These are phyloP conservation scores for Trichopus zeylanicus DNA, from an alignment of 116 monocot species.

Conservation along the genomic window DNA sequence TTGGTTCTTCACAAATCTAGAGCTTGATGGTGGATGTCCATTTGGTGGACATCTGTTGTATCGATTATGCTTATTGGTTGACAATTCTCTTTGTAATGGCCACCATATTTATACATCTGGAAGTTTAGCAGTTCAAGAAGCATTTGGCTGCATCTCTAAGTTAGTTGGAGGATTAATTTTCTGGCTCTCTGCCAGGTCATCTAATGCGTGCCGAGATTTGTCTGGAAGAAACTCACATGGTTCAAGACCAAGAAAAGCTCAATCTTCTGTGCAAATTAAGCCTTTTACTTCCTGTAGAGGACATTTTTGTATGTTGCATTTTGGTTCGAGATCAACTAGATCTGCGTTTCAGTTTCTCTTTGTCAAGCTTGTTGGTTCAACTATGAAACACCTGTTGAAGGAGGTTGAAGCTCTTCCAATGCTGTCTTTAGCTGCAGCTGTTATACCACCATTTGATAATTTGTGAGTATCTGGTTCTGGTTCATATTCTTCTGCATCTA, in stretches of 20 bases:
- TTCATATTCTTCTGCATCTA: neutral
- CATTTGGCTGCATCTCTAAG: slow-evolving; percentile 50
- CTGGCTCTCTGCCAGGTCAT: slow-evolving; percentile 54
- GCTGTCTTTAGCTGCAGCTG: slow-evolving; percentile 55
- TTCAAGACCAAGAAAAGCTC: slow-evolving; percentile 13
- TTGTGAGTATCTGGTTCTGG: slow-evolving; percentile 47
- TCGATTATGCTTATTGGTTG: slow-evolving; percentile 41
- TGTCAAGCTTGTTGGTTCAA: slow-evolving; percentile 37
- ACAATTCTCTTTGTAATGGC: slow-evolving; percentile 32
- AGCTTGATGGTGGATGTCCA: slow-evolving; percentile 25
- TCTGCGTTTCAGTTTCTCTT: slow-evolving; percentile 27
- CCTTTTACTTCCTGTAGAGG: slow-evolving; percentile 16
- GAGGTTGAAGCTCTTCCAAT: slow-evolving; percentile 47
- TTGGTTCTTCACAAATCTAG: slow-evolving; percentile 41
- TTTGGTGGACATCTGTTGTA: slow-evolving; percentile 40
- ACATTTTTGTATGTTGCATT: slow-evolving; percentile 28
- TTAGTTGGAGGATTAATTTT: slow-evolving; percentile 53
- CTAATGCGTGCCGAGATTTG: slow-evolving; percentile 20
- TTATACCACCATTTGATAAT: slow-evolving; percentile 68
- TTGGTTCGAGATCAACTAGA: slow-evolving; percentile 26
- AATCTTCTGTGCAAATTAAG: slow-evolving; percentile 28
- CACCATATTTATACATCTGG: slow-evolving; percentile 41
- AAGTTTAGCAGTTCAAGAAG: slow-evolving; percentile 51
- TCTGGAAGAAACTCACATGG: slow-evolving; percentile 8
- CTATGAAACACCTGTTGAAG: slow-evolving; percentile 38